phyloP scores from a whole-genome alignment of 495 filamentous ascomycete genomes.

The Cryomyces minteri region DNA sequence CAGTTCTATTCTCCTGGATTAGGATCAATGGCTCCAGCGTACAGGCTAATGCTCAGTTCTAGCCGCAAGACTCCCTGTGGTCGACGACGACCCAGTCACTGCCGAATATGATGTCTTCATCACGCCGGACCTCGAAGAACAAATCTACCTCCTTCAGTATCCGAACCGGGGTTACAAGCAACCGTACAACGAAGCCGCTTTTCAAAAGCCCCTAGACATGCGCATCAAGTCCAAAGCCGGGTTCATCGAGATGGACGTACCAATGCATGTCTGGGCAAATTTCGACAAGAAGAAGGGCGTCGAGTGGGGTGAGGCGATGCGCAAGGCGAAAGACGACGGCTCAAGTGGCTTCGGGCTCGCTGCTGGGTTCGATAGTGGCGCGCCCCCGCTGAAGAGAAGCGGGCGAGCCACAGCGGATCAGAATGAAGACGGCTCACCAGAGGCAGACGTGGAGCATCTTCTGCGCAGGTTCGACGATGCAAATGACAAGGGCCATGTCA shows the following conservation, averaged over 20 bases:
- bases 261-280: conserved; percentile 37
- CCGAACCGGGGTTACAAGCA: conserved; percentile 31
- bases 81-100: conserved; percentile 34
- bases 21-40: too few relatives aligned
- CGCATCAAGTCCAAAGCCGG: conserved; percentile 51
- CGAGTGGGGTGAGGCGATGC: conserved; percentile 46
- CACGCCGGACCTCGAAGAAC: conserved; percentile 17
- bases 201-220: conserved; percentile 36
- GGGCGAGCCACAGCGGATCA: conserved; percentile 1
- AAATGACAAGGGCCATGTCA: conserved; percentile 28
- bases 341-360: conserved; percentile 38
- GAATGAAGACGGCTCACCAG: conserved; percentile 24
- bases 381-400: conserved; percentile 4
- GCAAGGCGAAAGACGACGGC: conserved; percentile 38
- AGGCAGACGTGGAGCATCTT: conserved; percentile 23
- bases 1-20: too few relatives aligned
- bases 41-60: not conserved
- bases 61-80: not conserved
- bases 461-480: conserved; percentile 28
- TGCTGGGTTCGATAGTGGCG: conserved; percentile 29
- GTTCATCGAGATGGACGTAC: conserved; percentile 57
- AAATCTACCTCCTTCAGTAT: conserved; percentile 54
- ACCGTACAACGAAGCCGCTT: conserved; percentile 34
- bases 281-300: conserved; percentile 49
- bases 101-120: conserved; percentile 44